These are phyloP conservation scores for Dictyostelium purpureum DNA, from an alignment of 78 protist genomes.

Conservation along the genomic window DNA sequence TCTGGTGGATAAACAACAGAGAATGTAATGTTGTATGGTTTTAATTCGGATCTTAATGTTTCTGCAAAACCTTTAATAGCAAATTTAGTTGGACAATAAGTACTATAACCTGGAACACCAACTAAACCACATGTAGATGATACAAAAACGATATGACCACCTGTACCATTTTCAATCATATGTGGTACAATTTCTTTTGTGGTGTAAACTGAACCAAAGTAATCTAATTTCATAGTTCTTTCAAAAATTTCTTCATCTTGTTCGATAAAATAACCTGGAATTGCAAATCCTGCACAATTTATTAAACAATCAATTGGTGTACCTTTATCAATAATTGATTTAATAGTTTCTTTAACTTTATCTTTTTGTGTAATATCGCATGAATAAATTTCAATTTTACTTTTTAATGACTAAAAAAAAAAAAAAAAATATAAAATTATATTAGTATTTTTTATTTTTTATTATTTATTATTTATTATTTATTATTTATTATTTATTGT, in stretches of 20 bases:
- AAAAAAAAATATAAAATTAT: not conserved
- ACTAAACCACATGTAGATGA: slow-evolving; percentile 58
- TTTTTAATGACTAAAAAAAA: slow-evolving; percentile 4
- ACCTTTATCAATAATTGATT: not conserved
- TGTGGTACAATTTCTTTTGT: slow-evolving; percentile 40
- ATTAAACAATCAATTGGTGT: slow-evolving; percentile 38
- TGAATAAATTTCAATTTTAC: slow-evolving; percentile 4
- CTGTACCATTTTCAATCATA: slow-evolving; percentile 48
- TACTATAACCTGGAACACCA: slow-evolving; percentile 53
- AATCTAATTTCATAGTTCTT: slow-evolving; percentile 46
- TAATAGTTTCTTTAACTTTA: slow-evolving; percentile 2
- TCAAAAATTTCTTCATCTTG: slow-evolving; percentile 45
- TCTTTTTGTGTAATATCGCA: slow-evolving; percentile 57
- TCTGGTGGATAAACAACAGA: slow-evolving; percentile 70
- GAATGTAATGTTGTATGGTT: slow-evolving; percentile 33
- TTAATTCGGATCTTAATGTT: slow-evolving; percentile 12
- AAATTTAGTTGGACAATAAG: slow-evolving; percentile 59
- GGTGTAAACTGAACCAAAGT: slow-evolving; percentile 45
- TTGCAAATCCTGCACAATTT: slow-evolving; percentile 61
- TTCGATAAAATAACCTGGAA: slow-evolving; percentile 62
- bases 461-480: too few species aligned
- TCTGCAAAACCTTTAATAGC: slow-evolving; percentile 31
- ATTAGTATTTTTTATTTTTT: not conserved
- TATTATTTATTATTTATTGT: too few species aligned
- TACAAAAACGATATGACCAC: slow-evolving; percentile 59